Conservation (phyloP, 208 protist species). For the Porcisia deanei region DNA sequence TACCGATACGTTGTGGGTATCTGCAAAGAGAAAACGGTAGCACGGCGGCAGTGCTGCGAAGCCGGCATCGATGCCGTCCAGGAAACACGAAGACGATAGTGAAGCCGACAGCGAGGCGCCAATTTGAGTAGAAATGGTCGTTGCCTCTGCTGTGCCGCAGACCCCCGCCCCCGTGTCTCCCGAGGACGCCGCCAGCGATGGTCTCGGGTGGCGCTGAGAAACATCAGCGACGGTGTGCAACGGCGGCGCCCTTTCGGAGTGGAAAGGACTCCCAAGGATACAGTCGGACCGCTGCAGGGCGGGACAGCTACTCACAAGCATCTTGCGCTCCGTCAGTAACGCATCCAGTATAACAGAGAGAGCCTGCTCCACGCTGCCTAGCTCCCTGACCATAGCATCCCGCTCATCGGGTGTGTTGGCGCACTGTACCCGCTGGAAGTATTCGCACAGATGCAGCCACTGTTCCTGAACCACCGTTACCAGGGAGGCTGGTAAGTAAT, state of each 20-base stretch:
- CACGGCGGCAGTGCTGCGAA: conserved; percentile 47
- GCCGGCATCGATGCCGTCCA: conserved; percentile 12
- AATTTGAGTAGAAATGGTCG: neutral
- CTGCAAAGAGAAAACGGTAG: conserved; percentile 52
- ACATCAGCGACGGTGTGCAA: conserved; percentile 1
- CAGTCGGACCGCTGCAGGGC: conserved; percentile 5
- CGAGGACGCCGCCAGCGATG: neutral
- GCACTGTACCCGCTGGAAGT: conserved; percentile 57
- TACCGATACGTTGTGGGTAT: conserved; percentile 8
- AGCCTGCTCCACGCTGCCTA: conserved; percentile 36
- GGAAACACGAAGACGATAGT: conserved; percentile 6
- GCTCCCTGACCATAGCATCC: conserved; percentile 20
- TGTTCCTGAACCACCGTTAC: conserved; percentile 31
- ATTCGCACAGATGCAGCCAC: conserved; percentile 57
- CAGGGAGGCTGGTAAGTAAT: conserved; percentile 14
- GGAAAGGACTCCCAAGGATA: conserved; percentile 4
- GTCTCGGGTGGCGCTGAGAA: neutral
- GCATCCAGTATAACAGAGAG: conserved; percentile 47
- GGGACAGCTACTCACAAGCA: conserved; percentile 4
- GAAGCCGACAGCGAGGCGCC: conserved; percentile 1
- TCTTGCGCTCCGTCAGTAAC: conserved; percentile 37
- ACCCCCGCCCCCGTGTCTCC: neutral
- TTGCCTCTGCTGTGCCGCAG: neutral
- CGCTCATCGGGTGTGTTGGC: conserved; percentile 33
- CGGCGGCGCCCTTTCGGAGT: neutral